Evolutionary conservation across 495 filamentous ascomycete species (phyloP).

Genomic region (Cladorrhinum samala): DNA sequence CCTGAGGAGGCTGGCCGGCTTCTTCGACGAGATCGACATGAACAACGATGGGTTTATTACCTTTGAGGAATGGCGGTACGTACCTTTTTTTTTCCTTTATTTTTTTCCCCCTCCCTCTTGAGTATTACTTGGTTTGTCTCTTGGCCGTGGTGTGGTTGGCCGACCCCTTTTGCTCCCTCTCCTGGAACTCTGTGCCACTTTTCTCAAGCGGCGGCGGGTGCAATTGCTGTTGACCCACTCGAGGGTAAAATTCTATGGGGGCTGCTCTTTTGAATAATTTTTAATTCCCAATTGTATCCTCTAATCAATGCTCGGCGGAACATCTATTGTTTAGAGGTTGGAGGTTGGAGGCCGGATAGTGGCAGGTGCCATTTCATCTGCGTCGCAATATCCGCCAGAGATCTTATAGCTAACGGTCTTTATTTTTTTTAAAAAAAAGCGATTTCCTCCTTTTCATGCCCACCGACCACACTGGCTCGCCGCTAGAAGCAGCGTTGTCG

Average conservation of each 20-base stretch:
- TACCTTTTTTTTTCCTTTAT: slow-evolving; percentile 10
- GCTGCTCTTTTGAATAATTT: background rate
- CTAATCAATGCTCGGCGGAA: no score
- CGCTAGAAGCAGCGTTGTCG: slow-evolving; percentile 77
- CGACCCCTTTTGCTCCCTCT: background rate
- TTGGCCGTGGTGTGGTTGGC: background rate
- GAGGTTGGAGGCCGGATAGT: background rate
- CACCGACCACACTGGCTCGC: slow-evolving; percentile 48
- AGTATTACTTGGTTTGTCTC: no score
- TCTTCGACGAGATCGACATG: slow-evolving; percentile 84
- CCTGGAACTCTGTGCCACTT: slow-evolving; percentile 3
- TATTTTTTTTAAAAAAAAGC: slow-evolving; percentile 48
- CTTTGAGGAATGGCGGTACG: slow-evolving; percentile 96
- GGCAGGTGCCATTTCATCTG: background rate
- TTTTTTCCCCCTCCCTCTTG: no score
- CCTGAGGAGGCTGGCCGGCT: slow-evolving; percentile 66
- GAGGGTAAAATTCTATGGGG: slow-evolving; percentile 6
- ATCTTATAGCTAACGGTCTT: slow-evolving; percentile 1
- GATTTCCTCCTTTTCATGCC: slow-evolving; percentile 96
- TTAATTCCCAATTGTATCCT: background rate
- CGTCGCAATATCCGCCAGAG: no score
- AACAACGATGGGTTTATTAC: slow-evolving; percentile 84
- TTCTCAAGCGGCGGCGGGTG: background rate
- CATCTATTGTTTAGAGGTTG: no score
- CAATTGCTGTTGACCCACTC: slow-evolving; percentile 1